These are phyloP conservation scores for Fomitopsis palustris DNA, from an alignment of 1,284 basidiomycete genomes.

Conservation along the genomic window DNA sequence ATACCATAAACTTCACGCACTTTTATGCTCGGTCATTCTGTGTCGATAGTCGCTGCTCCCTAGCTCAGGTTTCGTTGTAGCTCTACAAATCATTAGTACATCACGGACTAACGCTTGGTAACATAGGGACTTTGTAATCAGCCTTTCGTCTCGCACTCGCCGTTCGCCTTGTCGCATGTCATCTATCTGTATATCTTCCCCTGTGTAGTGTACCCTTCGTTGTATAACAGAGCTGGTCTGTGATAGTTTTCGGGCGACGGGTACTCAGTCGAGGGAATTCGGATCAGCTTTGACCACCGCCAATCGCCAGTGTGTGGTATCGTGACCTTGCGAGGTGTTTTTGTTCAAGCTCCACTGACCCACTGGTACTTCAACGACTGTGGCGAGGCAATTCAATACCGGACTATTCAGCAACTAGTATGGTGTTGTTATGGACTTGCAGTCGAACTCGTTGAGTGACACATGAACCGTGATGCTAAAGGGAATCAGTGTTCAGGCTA, in stretches of 20 bases:
- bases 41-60: constrained; percentile 21
- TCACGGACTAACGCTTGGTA: constrained; percentile 25
- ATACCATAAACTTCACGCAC: constrained; percentile 26
- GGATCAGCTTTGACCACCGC: no score
- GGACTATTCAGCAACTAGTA: no score
- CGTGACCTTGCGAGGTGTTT: no score
- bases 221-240: constrained; percentile 30
- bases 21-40: constrained; percentile 24
- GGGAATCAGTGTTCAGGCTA: no score
- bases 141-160: constrained; percentile 2
- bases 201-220: constrained; percentile 17
- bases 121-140: constrained; percentile 26
- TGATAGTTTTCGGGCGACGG: no score
- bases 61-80: constrained; percentile 32
- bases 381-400: no score
- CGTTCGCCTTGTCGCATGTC: constrained; percentile 10
- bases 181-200: constrained; percentile 25
- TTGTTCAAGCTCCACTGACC: no score
- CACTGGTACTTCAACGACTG: no score
- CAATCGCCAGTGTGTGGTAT: no score
- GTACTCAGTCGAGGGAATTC: no score
- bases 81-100: constrained; percentile 27
- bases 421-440: background rate
- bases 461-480: background rate
- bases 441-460: background rate